Evolutionary conservation across 1,284 basidiomycete genomes (phyloP), one percentile per base, ranked within the genome.

Genomic region (Boletus coffeatus): DNA sequence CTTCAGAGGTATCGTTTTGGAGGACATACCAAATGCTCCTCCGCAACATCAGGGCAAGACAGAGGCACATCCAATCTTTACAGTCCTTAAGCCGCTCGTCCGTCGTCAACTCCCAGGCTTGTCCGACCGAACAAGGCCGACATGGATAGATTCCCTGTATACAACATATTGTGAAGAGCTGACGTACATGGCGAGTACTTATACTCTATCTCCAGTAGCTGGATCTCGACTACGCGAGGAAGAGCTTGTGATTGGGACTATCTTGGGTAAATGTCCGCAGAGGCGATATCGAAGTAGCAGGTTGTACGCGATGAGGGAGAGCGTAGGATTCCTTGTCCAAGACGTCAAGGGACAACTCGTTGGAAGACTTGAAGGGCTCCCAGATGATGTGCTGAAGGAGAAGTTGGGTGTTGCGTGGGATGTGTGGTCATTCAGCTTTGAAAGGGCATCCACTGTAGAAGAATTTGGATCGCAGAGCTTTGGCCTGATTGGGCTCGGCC

Each of bases 231-330:
- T 93, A 39, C 74, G 80, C 5, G 91, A 92, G 69, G 87, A 88
- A 61, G 91, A 93, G 68, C 79, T 91, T 29, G 84, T 90, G 2
- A 76, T 86, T 8, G 89, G 89, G 14, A 86, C 87, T 0, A 92
- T 93, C 64, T 75, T 90, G 48, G 86, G 85, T 1, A 85, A 85
- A 61, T 85, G 83, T 67, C 73, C 82, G 2, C 84, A 89, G 66
- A 81, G 77, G 60, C 76, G 86, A 41, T 86, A 82, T 79, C 77
- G 88, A 64, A 80, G 74, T 57, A 83, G 86, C 66, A 79, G 88
- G 43, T 82, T 83, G 62, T 79, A 85, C 61, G 80, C 84, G 18
- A 88, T 92, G 87, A 78, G 79, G 55, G 75, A 83, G 9, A 87
- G 90, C 67, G 73, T 82, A 2, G 73, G 70, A n/a, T 79, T 76